These are phyloP conservation scores for Lactuca sativa DNA, from an alignment of 129 eudicot species.

Conservation along the genomic window DNA sequence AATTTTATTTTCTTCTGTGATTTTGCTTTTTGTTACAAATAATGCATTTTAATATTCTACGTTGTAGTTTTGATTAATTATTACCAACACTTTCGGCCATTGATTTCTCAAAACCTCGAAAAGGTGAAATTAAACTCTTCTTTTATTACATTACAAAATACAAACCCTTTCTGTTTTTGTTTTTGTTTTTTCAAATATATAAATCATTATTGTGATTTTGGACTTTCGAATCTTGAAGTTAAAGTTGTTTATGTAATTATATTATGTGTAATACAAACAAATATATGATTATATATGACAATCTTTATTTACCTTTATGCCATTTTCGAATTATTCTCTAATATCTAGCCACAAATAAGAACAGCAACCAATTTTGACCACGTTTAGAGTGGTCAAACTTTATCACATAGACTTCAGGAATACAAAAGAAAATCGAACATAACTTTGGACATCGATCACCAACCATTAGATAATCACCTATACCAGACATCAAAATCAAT, in stretches of 20 bases:
- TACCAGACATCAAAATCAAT: constrained; percentile 12
- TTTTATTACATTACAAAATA: too few relatives aligned
- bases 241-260: too few relatives aligned
- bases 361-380: constrained; percentile 23
- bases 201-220: too few relatives aligned
- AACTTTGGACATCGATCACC: not conserved
- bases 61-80: not conserved
- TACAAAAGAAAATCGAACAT: constrained; percentile 1
- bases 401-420: constrained; percentile 2
- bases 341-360: constrained; percentile 13
- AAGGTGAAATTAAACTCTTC: too few relatives aligned
- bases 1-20: not conserved
- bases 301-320: too few relatives aligned
- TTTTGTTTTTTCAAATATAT: too few relatives aligned
- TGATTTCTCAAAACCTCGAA: too few relatives aligned
- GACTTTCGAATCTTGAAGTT: too few relatives aligned
- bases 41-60: not conserved
- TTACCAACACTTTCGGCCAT: too few relatives aligned
- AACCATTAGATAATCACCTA: constrained; percentile 13
- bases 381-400: constrained; percentile 21
- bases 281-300: too few relatives aligned
- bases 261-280: too few relatives aligned
- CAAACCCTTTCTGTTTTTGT: too few relatives aligned
- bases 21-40: not conserved
- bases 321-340: not conserved